Evolutionary conservation across 768 basidiomycete genomes (phyloP).

Genomic region (Lactarius tabidus): DNA sequence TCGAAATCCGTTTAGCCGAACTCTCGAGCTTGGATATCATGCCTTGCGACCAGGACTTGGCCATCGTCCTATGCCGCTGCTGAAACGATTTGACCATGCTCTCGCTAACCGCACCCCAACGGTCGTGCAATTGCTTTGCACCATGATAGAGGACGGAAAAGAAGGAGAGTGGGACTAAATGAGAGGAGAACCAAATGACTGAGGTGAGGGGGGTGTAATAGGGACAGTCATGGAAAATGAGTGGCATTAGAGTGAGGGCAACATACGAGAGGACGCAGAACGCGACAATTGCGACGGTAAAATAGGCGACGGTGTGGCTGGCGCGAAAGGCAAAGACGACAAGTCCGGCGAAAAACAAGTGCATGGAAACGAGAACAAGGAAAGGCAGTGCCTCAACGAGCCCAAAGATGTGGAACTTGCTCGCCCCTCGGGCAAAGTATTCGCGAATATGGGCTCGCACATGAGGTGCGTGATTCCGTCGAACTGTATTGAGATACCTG

Average conservation of each 20-base stretch:
- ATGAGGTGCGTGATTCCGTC: not conserved
- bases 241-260: not conserved
- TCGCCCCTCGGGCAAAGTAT: not conserved
- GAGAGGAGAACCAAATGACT: not conserved
- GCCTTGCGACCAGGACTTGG: not conserved
- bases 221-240: constrained; percentile 15
- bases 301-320: not conserved
- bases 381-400: not conserved
- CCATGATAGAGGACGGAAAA: not conserved
- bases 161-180: not conserved
- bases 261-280: not conserved
- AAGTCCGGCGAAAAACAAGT: constrained; percentile 12
- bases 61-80: not conserved
- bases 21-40: not conserved
- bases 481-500: constrained; percentile 6
- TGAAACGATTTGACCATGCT: not conserved
- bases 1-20: not conserved
- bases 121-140: not conserved
- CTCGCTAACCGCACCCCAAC: not conserved
- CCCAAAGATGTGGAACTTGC: not conserved
- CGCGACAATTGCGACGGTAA: not conserved
- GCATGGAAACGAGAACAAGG: not conserved
- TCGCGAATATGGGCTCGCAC: not conserved
- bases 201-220: not conserved
- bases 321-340: constrained; percentile 8